Percentiles rank a stretch among this genome's conserved stretches.
Evolutionary conservation across 2,329 filamentous ascomycete genomes (phyloP).

Genomic region (Hansfordia pulvinata): DNA sequence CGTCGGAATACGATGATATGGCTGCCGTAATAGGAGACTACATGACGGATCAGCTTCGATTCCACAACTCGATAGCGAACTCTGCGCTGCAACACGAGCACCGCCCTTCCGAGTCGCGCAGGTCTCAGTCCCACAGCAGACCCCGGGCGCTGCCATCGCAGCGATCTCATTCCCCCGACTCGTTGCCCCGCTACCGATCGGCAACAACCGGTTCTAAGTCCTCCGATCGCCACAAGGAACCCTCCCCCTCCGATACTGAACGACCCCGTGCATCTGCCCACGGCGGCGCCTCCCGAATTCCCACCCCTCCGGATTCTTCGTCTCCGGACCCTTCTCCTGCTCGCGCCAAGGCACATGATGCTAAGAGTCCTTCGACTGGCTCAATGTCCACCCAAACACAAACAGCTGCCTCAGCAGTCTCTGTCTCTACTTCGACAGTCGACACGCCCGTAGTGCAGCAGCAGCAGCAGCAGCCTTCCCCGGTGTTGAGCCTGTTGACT

Average conservation of each 20-base stretch:
- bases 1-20: conserved; percentile 46
- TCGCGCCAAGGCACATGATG: conserved; percentile 24
- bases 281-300: conserved; percentile 32
- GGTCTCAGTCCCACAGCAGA: conserved; percentile 22
- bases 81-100: conserved; percentile 31
- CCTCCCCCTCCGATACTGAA: conserved; percentile 3
- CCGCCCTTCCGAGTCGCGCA: conserved; percentile 24
- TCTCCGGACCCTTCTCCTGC: conserved; percentile 27
- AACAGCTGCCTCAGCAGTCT: conserved; percentile 10
- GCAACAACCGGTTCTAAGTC: conserved; percentile 11
- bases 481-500: conserved; percentile 14
- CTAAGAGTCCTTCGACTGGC: conserved; percentile 18
- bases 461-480: conserved; percentile 17
- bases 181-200: conserved; percentile 10
- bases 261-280: conserved; percentile 14
- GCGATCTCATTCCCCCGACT: conserved; percentile 10
- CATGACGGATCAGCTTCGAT: conserved; percentile 57
- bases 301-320: conserved; percentile 40
- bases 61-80: conserved; percentile 53
- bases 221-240: conserved; percentile 11
- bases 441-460: no score
- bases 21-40: conserved; percentile 57
- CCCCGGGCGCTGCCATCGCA: conserved; percentile 12
- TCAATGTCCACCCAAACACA: conserved; percentile 34
- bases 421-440: conserved; percentile 10